Percentiles rank a stretch among this genome's conserved stretches.
Conservation (phyloP, 768 basidiomycete genomes). For the Xerocomus brunneocitrinus region DNA sequence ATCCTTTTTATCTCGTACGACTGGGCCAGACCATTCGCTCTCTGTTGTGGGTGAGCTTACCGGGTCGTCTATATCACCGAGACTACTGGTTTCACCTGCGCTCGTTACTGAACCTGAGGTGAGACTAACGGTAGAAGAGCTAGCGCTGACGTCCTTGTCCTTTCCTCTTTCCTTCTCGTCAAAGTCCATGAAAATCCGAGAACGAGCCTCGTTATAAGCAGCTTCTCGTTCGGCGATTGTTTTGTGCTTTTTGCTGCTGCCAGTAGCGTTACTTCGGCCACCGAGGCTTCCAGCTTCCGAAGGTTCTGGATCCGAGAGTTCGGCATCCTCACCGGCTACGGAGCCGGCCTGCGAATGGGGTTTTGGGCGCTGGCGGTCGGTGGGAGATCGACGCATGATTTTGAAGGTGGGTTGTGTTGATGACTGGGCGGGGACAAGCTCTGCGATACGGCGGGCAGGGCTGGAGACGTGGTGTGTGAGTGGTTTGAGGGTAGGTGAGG, state of each 20-base stretch:
- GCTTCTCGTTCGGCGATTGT: conserved; percentile 85
- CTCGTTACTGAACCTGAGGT: conserved; percentile 61
- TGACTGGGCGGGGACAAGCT: conserved; percentile 73
- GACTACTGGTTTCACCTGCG: conserved; percentile 54
- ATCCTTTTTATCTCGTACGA: conserved; percentile 54
- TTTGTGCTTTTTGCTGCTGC: conserved; percentile 61
- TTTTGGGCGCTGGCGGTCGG: conserved; percentile 52
- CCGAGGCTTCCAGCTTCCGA: conserved; percentile 78
- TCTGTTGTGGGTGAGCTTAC: conserved; percentile 72
- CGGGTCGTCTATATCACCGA: conserved; percentile 64
- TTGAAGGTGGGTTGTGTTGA: conserved; percentile 73
- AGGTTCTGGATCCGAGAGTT: conserved; percentile 73
- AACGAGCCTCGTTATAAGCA: conserved; percentile 84
- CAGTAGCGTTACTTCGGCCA: conserved; percentile 60
- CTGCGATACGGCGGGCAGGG: conserved; percentile 63
- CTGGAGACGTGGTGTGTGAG: conserved; percentile 36
- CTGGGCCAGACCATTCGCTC: conserved; percentile 72
- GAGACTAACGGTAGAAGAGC: conserved; percentile 70
- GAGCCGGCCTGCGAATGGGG: conserved; percentile 71
- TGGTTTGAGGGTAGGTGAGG: not conserved
- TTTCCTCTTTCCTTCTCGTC: conserved; percentile 65
- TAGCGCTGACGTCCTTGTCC: conserved; percentile 69
- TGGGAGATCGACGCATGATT: conserved; percentile 71
- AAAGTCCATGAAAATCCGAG: conserved; percentile 82
- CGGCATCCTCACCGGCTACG: conserved; percentile 68